Evolutionary conservation across 306 rosid genomes (phyloP).

Genomic region (Vigna unguiculata): DNA sequence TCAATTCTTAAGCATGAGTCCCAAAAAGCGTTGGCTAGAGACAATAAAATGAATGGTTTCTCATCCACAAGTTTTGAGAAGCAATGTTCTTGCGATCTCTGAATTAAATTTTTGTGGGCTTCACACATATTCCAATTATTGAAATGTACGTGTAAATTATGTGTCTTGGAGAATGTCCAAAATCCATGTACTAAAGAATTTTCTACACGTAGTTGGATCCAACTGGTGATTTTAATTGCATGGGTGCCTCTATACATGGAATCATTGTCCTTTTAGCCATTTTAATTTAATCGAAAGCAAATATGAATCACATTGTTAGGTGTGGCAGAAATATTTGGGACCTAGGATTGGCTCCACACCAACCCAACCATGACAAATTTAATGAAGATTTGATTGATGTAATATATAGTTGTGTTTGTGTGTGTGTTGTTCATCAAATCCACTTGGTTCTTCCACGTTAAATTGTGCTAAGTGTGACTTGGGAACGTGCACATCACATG

Average conservation of each 20-base stretch:
- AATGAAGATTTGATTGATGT: constrained; percentile 1
- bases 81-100: background rate
- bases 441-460: constrained; percentile 4
- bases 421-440: constrained; percentile 7
- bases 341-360: constrained; percentile 38
- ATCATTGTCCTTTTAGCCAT: constrained; percentile 43
- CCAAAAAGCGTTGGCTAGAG: constrained; percentile 12
- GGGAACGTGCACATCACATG: constrained; percentile 13
- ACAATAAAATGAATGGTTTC: constrained; percentile 28
- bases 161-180: constrained; percentile 44
- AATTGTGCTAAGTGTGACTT: background rate
- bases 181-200: constrained; percentile 34
- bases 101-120: constrained; percentile 51
- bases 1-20: background rate
- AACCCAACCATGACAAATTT: constrained; percentile 36
- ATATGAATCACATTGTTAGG: constrained; percentile 33
- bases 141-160: constrained; percentile 5
- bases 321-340: constrained; percentile 8
- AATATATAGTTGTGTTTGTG: too few relatives aligned
- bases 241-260: constrained; percentile 4
- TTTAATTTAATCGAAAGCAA: constrained; percentile 3
- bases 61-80: constrained; percentile 24
- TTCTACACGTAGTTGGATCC: constrained; percentile 60
- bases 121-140: constrained; percentile 16
- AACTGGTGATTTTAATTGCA: constrained; percentile 49